Base-by-base conservation (phyloP, 2,329 filamentous ascomycete genomes). In the Diaporthe citri region DNA sequence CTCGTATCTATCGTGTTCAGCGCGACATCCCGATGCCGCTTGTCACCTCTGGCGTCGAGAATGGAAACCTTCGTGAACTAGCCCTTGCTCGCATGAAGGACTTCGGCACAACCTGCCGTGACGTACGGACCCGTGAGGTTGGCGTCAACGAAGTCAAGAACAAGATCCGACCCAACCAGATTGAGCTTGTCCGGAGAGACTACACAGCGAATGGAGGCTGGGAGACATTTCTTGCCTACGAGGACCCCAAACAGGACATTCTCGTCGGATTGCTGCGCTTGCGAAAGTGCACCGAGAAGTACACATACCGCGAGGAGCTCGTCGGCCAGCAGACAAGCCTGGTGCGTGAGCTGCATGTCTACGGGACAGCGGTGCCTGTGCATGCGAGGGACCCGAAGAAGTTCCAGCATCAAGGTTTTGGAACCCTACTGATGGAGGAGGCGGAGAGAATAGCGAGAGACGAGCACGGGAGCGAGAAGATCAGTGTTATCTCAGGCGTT, bases 11-110 rank as follows among this genome's bases (percentile, higher is more conserved):
- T 86, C 95, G 97, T 76, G 97, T 99, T 0, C 97, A 99, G 87
- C 92, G 97, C 83, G 97, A 99, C 85, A 99, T 99, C 75, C 97
- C 97, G n/a, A 99, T 99, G 97, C 97, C 97, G 0, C 89, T 99
- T 34, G 97, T 99, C n/a, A 98, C 97, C 0, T 97, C 96, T 0
- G 97, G 97, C 55, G 97, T 99, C 0, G 97, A 99, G 85, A 99
- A 99, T 79, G 97, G 97, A 76, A 99, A 99, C 82, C 87, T 99
- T 52, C 92, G 97, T 77, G 97, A 99, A 84, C 87, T 99, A 66
- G 96, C 97, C 0, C 87, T 99, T 73, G 95, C 96, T n/a, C 90
- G 97, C 31, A 99, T 99, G 97, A 98, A 98, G 84, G 97, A 99
- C 83, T 98, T 99, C 79, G 97, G 97, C 67, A 99, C 97, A 0